Conservation (phyloP, 2,329 filamentous ascomycete genomes). For the Phoma sp. region DNA sequence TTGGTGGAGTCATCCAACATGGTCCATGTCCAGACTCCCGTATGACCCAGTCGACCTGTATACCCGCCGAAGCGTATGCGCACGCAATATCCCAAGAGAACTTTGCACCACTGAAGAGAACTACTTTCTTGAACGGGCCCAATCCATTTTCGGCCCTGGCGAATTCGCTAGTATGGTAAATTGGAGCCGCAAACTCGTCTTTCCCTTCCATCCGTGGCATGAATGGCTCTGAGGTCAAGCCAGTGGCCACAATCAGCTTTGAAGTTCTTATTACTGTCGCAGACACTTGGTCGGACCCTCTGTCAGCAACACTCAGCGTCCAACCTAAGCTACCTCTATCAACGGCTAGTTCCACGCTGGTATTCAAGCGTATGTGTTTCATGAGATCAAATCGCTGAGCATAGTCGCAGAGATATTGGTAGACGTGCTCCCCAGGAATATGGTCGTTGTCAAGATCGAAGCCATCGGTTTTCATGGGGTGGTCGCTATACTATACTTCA, state of each 20-base stretch:
- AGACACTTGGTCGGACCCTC: neutral
- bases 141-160: slow-evolving; percentile 48
- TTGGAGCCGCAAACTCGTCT: slow-evolving; percentile 58
- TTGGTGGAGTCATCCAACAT: slow-evolving; percentile 63
- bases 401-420: slow-evolving; percentile 61
- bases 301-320: slow-evolving; percentile 22
- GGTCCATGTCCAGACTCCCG: slow-evolving; percentile 63
- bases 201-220: slow-evolving; percentile 59
- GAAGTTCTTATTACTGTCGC: slow-evolving; percentile 31
- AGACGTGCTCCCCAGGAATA: slow-evolving; percentile 64
- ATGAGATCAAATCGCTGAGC: slow-evolving; percentile 54
- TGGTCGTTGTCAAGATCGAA: slow-evolving; percentile 56
- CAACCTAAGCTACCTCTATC: slow-evolving; percentile 40
- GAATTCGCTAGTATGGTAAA: slow-evolving; percentile 65
- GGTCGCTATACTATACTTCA: slow-evolving; percentile 44
- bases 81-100: slow-evolving; percentile 69
- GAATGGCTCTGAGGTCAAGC: slow-evolving; percentile 65
- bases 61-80: slow-evolving; percentile 57
- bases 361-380: slow-evolving; percentile 58
- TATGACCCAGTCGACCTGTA: slow-evolving; percentile 64
- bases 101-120: slow-evolving; percentile 67
- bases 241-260: slow-evolving; percentile 67
- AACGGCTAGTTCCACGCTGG: slow-evolving; percentile 56
- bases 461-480: slow-evolving; percentile 36
- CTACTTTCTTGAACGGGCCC: slow-evolving; percentile 45